A percentile compares a stretch with the other conserved stretches of the same genome.
These are phyloP conservation scores for Fagus sylvatica DNA, from an alignment of 306 rosid genomes.

Conservation along the genomic window DNA sequence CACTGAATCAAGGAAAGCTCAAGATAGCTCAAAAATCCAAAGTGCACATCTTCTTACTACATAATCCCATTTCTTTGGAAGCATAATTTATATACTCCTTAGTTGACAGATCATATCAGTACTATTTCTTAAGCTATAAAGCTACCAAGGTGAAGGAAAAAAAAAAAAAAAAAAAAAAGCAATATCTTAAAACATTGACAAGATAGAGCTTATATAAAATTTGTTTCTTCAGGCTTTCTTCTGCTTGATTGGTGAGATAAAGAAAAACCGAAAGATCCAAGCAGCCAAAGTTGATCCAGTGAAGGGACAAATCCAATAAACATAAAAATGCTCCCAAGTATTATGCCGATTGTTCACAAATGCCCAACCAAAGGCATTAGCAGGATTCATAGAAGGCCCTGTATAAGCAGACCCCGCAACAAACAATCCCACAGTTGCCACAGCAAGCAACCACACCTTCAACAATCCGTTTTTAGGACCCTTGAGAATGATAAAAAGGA, in stretches of 20 bases:
- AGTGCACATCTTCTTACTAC: not conserved
- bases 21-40: not conserved
- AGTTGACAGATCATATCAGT: not conserved
- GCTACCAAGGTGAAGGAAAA: not conserved
- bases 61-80: not conserved
- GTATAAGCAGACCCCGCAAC: slow-evolving; percentile 45
- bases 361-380: slow-evolving; percentile 82
- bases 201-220: not conserved
- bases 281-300: slow-evolving; percentile 54
- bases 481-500: slow-evolving; percentile 39
- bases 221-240: slow-evolving; percentile 52
- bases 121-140: not conserved
- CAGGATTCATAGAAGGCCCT: slow-evolving; percentile 78
- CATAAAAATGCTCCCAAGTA: slow-evolving; percentile 61
- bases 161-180: not conserved
- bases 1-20: not conserved
- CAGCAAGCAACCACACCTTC: slow-evolving; percentile 50
- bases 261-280: slow-evolving; percentile 31
- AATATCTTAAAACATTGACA: not conserved
- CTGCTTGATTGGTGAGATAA: slow-evolving; percentile 47
- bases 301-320: slow-evolving; percentile 62
- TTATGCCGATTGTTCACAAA: slow-evolving; percentile 47
- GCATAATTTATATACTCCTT: not conserved
- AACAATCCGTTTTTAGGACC: slow-evolving; percentile 53
- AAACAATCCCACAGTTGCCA: slow-evolving; percentile 43